These are phyloP conservation scores for Talaromyces proteolyticus DNA, from an alignment of 495 filamentous ascomycete species.

Conservation along the genomic window DNA sequence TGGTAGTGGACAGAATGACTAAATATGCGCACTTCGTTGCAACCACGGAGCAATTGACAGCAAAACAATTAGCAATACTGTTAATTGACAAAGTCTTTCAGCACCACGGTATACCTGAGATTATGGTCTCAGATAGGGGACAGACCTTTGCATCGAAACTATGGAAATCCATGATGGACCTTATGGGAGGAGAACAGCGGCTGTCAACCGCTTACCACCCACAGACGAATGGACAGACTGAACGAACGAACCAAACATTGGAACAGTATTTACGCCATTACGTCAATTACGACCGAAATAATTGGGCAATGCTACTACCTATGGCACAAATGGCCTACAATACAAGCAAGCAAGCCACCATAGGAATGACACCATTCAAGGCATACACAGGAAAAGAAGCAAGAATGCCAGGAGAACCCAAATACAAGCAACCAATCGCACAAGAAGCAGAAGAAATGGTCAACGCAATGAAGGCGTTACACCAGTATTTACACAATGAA, in stretches of 20 bases:
- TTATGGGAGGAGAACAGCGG: background rate
- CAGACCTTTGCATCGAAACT: conserved; percentile 3
- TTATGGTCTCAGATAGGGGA: conserved; percentile 5
- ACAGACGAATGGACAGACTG: background rate
- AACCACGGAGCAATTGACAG: background rate
- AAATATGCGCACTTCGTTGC: conserved; percentile 5
- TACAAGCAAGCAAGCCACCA: background rate
- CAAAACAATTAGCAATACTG: background rate
- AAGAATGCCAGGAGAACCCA: background rate
- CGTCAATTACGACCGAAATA: background rate
- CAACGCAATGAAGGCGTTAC: background rate
- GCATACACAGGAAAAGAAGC: background rate
- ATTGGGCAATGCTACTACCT: background rate
- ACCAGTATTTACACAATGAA: background rate
- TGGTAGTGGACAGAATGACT: conserved; percentile 2
- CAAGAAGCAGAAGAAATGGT: background rate
- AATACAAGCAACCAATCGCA: background rate
- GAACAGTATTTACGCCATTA: background rate
- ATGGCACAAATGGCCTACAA: background rate
- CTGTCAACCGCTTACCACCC: background rate
- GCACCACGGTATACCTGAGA: background rate
- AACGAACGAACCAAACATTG: background rate
- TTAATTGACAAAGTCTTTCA: conserved; percentile 1
- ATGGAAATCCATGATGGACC: background rate
- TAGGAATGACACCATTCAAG: background rate